Evolutionary conservation across 305 asterid genomes (phyloP), one percentile per base, ranked within the genome.

Genomic region (Ajuga reptans): DNA sequence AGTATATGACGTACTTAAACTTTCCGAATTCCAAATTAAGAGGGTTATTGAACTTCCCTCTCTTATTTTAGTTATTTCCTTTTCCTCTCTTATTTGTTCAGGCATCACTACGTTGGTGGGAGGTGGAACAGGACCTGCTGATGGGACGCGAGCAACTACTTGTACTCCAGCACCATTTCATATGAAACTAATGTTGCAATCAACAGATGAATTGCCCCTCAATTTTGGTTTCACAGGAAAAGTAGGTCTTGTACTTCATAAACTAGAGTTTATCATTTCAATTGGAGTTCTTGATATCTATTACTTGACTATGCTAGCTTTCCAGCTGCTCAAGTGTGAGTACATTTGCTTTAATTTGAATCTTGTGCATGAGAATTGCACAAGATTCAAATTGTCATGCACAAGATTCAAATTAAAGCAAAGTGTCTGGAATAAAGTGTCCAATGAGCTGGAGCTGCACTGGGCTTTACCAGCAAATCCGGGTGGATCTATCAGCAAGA

Each of bases 191-290:
- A 92, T 92, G 98, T 76, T 92, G 87, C 97, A 87, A 72, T 84
- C 98, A 47, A 92, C 95, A 0, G 97, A 92, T 72, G 93, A 84
- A 41, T 56, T 92, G 69, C 98, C 98, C 51, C 86, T 92, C 71
- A 92, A 92, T 81, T 90, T 92, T 64, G 98, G 98, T 66, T 92
- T 92, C 84, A 92, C 97, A 2, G 97, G 98, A 79, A 92, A 92
- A 77, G 98, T 90, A 74, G 50, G 80, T 80, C 63, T 71, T 71
- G 17, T 56, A 18, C 72, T 67, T 66, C 21, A 66, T 54, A 43
- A 68, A 47, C 68, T 66, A 29, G 52, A 17, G 24, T 63, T 64
- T 36, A 9, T 50, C 57, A 43, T 49, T 70, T 27, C 55, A 31
- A 18, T 65, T 31, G 56, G 15, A 45, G 52, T 41, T 69, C 74